phyloP scores from a whole-genome alignment of 2,329 filamentous ascomycete genomes.

The Chaetomium sp. region DNA sequence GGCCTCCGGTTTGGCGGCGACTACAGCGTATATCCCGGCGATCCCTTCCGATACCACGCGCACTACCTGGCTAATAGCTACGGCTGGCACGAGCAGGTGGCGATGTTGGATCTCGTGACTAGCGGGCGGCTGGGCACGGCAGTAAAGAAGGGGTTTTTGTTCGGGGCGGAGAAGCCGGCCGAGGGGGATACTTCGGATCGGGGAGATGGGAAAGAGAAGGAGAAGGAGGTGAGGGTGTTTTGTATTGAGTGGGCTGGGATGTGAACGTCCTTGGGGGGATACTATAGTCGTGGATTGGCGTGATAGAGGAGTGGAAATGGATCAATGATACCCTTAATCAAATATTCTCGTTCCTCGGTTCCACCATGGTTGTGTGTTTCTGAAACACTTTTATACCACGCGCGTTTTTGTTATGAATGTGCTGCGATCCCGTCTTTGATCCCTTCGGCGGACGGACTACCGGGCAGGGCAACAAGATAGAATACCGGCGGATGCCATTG shows the following conservation, averaged over 20 bases:
- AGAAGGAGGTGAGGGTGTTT: conserved; percentile 58
- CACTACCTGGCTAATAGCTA: conserved; percentile 84
- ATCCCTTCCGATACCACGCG: conserved; percentile 89
- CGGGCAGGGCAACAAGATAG: too few species aligned
- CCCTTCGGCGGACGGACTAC: too few species aligned
- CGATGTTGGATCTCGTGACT: conserved; percentile 76
- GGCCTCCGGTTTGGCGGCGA: conserved; percentile 91
- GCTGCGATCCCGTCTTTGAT: too few species aligned
- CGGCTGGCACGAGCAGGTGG: conserved; percentile 81
- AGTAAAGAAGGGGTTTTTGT: conserved; percentile 90
- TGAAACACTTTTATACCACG: neutral
- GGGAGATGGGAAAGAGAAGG: conserved; percentile 17
- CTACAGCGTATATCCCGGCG: conserved; percentile 91
- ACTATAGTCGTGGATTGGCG: neutral
- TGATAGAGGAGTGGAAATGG: conserved; percentile 5
- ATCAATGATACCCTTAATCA: neutral
- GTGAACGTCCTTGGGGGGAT: conserved; percentile 41
- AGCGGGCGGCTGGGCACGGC: conserved; percentile 85
- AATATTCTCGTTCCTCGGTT: neutral
- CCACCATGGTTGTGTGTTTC: neutral
- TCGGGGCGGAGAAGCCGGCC: conserved; percentile 59
- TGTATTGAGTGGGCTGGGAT: conserved; percentile 93
- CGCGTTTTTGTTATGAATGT: too few species aligned
- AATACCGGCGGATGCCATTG: too few species aligned
- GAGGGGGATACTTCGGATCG: neutral